Conservation (phyloP, 352 stramenopile species). For the Plasmopara viticola region DNA sequence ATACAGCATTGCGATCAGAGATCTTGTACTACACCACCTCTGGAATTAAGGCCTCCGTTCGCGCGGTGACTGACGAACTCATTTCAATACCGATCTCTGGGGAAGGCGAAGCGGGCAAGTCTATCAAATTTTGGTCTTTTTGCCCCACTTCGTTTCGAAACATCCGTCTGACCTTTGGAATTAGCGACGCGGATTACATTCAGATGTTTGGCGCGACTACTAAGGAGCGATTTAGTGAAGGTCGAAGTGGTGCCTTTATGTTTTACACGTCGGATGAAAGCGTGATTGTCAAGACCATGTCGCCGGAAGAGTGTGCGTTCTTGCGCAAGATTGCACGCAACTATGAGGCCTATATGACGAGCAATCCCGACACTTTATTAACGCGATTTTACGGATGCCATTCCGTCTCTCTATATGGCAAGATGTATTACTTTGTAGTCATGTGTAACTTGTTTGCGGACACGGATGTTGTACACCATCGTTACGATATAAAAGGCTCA, state of each 20-base stretch:
- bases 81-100: conserved; percentile 80
- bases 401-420: conserved; percentile 82
- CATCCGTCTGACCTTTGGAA: conserved; percentile 77
- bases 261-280: conserved; percentile 87
- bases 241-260: conserved; percentile 87
- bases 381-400: conserved; percentile 89
- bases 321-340: conserved; percentile 80
- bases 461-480: conserved; percentile 81
- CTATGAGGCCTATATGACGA: conserved; percentile 83
- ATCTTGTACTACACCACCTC: conserved; percentile 89
- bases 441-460: conserved; percentile 89
- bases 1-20: conserved; percentile 81
- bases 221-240: conserved; percentile 87
- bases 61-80: conserved; percentile 60
- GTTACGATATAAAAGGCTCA: conserved; percentile 90
- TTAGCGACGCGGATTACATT: conserved; percentile 78
- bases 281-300: conserved; percentile 90
- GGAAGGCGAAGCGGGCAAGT: conserved; percentile 67
- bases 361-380: conserved; percentile 77
- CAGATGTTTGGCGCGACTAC: conserved; percentile 80
- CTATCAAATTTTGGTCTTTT: conserved; percentile 87
- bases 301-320: conserved; percentile 77
- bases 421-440: conserved; percentile 91
- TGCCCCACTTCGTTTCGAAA: conserved; percentile 79
- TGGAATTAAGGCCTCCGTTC: conserved; percentile 83